phyloP scores from a whole-genome alignment of 768 basidiomycete species.

The Lactifluus hygrophoroides region DNA sequence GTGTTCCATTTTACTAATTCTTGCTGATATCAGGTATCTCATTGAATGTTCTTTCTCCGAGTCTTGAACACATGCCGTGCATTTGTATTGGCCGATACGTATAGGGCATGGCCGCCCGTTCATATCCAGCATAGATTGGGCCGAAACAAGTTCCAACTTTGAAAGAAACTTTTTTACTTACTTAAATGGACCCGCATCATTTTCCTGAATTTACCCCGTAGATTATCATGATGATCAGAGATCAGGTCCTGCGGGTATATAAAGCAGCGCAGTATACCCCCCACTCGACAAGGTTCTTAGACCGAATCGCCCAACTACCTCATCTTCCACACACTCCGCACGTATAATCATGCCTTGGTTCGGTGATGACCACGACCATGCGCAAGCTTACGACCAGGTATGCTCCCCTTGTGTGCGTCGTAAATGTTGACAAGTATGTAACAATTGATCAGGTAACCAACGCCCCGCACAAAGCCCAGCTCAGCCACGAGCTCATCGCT shows the following conservation, averaged over 20 bases:
- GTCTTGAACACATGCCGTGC: no score
- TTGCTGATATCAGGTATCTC: not conserved
- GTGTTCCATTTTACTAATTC: no score
- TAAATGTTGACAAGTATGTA: no score
- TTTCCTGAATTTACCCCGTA: not conserved
- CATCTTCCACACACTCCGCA: not conserved
- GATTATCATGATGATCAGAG: not conserved
- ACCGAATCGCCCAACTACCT: not conserved
- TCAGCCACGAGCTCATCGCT: slow-evolving; percentile 61
- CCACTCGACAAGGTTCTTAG: not conserved
- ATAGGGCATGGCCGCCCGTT: no score
- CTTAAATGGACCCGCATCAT: not conserved
- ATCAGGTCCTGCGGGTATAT: not conserved
- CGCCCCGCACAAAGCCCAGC: slow-evolving; percentile 39
- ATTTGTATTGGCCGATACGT: no score
- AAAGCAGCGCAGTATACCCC: not conserved
- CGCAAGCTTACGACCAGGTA: not conserved
- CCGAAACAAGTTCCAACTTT: not conserved
- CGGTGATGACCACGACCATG: not conserved
- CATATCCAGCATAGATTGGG: no score
- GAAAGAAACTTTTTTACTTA: not conserved
- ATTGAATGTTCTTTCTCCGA: not conserved
- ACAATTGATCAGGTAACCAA: not conserved
- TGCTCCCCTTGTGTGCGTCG: not conserved
- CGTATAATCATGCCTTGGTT: slow-evolving; percentile 4